Evolutionary conservation across 2,329 filamentous ascomycete genomes (phyloP).

Genomic region (Ophiostoma populinum): DNA sequence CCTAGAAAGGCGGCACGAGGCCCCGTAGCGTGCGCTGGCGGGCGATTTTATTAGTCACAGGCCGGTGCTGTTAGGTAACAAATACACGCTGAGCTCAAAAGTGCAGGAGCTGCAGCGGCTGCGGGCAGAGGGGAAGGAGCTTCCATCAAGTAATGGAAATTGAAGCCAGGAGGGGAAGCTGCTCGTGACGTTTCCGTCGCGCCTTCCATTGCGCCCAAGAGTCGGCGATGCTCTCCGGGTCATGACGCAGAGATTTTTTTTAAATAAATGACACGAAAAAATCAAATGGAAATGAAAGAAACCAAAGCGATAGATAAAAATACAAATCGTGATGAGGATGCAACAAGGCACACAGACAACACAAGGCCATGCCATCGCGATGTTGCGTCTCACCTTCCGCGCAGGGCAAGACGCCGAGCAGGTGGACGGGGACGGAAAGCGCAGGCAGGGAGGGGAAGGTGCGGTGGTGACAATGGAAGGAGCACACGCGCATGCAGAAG

Average conservation of each 20-base stretch:
- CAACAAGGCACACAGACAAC: too few species aligned
- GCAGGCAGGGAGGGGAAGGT: too few species aligned
- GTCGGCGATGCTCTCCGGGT: too few species aligned
- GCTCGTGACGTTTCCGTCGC: conserved; percentile 6
- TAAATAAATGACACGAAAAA: too few species aligned
- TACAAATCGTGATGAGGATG: too few species aligned
- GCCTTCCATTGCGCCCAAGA: background rate
- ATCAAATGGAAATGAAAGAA: background rate
- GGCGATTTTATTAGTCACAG: conserved; percentile 30
- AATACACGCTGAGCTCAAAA: conserved; percentile 9
- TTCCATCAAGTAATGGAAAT: conserved; percentile 7
- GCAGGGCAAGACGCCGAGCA: too few species aligned
- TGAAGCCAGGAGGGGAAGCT: conserved; percentile 3
- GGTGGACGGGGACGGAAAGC: too few species aligned
- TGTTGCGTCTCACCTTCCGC: too few species aligned
- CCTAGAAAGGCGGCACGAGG: conserved; percentile 4
- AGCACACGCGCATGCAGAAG: background rate
- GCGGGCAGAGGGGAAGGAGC: conserved; percentile 4
- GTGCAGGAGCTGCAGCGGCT: too few species aligned
- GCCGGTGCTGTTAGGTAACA: conserved; percentile 28
- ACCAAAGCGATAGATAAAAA: too few species aligned
- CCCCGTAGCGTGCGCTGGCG: conserved; percentile 8
- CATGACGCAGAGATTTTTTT: too few species aligned
- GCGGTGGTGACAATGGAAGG: background rate
- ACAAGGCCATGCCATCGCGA: too few species aligned